phyloP scores from a whole-genome alignment of 352 stramenopile genomes.

The Aphanomyces invadans region DNA sequence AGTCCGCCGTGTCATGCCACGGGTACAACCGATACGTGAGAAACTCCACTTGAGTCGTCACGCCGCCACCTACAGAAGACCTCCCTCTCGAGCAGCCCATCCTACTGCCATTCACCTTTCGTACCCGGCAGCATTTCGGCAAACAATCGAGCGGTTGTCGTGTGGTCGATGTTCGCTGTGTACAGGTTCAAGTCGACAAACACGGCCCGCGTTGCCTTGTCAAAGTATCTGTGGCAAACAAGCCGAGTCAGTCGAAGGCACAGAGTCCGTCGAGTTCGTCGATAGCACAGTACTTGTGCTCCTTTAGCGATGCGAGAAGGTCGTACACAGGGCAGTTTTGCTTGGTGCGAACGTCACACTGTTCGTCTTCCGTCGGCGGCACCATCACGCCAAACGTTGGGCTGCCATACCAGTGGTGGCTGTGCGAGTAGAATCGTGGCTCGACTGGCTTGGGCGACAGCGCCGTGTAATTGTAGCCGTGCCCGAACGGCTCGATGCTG shows the following conservation, averaged over 20 bases:
- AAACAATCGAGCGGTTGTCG: conserved; percentile 19
- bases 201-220: conserved; percentile 15
- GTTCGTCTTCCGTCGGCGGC: background rate
- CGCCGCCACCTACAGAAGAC: conserved; percentile 12
- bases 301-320: conserved; percentile 4
- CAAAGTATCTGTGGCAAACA: conserved; percentile 24
- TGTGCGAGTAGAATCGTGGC: conserved; percentile 14
- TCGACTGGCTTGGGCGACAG: background rate
- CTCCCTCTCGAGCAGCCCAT: too few species aligned
- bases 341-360: conserved; percentile 5
- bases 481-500: conserved; percentile 17
- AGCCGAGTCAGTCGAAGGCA: too few species aligned
- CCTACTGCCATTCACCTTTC: too few species aligned
- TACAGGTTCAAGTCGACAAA: conserved; percentile 23
- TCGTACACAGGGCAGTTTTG: conserved; percentile 8
- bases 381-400: conserved; percentile 17
- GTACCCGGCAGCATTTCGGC: conserved; percentile 14
- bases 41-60: conserved; percentile 23
- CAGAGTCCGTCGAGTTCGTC: too few species aligned
- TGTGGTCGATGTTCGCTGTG: conserved; percentile 19
- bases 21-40: conserved; percentile 17
- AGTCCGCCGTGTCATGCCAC: background rate
- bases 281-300: conserved; percentile 3
- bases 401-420: conserved; percentile 6
- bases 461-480: conserved; percentile 12